Evolutionary conservation across 2,329 filamentous ascomycete species (phyloP), one percentile per base, ranked within the genome.

Genomic region (Fusarium sp.): DNA sequence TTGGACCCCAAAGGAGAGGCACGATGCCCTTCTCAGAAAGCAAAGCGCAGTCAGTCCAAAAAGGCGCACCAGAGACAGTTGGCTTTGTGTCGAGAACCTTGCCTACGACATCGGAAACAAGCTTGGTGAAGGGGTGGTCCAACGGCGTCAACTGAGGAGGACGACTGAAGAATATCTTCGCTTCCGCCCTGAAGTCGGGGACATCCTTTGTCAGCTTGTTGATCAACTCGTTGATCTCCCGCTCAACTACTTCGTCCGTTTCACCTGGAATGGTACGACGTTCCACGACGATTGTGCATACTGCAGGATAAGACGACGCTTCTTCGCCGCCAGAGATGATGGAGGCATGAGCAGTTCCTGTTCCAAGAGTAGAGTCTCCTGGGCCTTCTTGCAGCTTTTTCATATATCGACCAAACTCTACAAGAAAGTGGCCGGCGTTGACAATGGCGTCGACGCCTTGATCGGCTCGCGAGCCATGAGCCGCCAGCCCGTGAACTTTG

Each of bases 21-120:
- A 81, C 77, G 26, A 84, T 80, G 0, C 80, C 82, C 12, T 70
- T 72, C 15, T 78, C 73, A 1, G 75, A 72, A 1, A 85, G 60
- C 11, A 84, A 66, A 2, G 82, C 82, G n/a, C 77, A 80, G 64
- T 85, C 81, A 1, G 80, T 81, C 83, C 82, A 85, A 58, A 77
- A 83, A 0, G 76, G 65, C 1, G 67, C 75, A 7, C 73, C 74
- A 2, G 49, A 26, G 1, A 80, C 55, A 0, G 50, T 52, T 0
- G 74, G 69, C 0, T 72, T 50, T 7, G 34, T 51, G 0, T 73
- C 75, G 1, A 78, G 61, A 0, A 73, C 64, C 3, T 64, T 38
- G 3, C 68, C 52, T 1, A 76, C 71, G 32, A 72, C 66, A 1
- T 73, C 61, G 1, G 67, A 45, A 0, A 77, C 73, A 6, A 76